Conservation (phyloP, 2,329 filamentous ascomycete genomes). For the Xylariaceae sp. region DNA sequence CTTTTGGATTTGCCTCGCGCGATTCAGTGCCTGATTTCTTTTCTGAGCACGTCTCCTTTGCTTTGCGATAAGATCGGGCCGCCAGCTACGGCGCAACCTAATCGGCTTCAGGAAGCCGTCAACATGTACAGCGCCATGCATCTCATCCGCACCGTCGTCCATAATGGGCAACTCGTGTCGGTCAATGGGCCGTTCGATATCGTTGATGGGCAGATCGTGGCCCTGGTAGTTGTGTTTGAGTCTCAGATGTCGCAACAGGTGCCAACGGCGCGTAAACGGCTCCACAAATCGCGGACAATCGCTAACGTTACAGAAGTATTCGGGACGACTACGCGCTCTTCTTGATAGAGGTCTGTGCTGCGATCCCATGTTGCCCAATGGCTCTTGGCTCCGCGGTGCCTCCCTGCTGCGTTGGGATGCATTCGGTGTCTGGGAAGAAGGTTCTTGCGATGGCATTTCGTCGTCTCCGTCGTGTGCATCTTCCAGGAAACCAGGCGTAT, state of each 20-base stretch:
- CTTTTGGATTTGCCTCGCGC: neutral
- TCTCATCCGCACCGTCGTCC: slow-evolving; percentile 45
- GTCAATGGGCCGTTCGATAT: slow-evolving; percentile 15
- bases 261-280: slow-evolving; percentile 35
- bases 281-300: slow-evolving; percentile 34
- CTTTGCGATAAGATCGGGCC: slow-evolving; percentile 33
- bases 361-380: neutral
- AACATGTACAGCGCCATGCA: slow-evolving; percentile 58
- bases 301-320: slow-evolving; percentile 34
- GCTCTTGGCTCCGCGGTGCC: slow-evolving; percentile 4
- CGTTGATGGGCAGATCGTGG: slow-evolving; percentile 34
- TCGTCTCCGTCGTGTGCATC: slow-evolving; percentile 18
- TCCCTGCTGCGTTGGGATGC: neutral
- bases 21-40: neutral
- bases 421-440: neutral
- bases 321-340: slow-evolving; percentile 18
- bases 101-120: slow-evolving; percentile 62
- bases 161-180: slow-evolving; percentile 24
- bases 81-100: slow-evolving; percentile 44
- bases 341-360: slow-evolving; percentile 22
- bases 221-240: slow-evolving; percentile 29
- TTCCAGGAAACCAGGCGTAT: slow-evolving; percentile 11
- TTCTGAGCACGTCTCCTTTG: slow-evolving; percentile 6
- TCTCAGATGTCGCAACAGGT: slow-evolving; percentile 41
- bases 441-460: neutral